Evolutionary conservation across 257 asterid genomes (phyloP).

Genomic region (Osmanthus fragrans): DNA sequence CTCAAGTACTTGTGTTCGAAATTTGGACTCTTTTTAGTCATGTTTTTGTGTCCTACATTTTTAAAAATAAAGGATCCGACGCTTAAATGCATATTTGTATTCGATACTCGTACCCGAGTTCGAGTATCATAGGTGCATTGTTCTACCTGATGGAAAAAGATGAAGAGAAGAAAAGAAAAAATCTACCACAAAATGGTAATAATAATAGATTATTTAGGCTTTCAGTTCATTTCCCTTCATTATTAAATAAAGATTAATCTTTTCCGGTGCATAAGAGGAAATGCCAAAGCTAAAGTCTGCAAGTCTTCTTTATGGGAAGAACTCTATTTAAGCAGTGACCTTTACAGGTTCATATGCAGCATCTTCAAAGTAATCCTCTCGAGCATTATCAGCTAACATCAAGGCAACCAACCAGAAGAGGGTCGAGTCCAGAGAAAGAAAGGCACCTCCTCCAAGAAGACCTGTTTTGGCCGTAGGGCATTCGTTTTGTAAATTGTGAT

Average conservation of each 20-base stretch:
- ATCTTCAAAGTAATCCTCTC: conserved; percentile 46
- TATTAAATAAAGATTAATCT: too few relatives aligned
- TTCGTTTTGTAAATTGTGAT: conserved; percentile 37
- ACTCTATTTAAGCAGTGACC: not conserved
- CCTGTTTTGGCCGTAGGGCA: conserved; percentile 60
- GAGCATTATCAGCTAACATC: conserved; percentile 49
- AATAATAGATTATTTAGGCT: not conserved
- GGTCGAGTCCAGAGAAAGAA: conserved; percentile 38
- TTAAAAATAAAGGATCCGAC: too few relatives aligned
- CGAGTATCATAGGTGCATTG: too few relatives aligned
- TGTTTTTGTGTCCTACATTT: too few relatives aligned
- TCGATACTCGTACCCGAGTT: too few relatives aligned
- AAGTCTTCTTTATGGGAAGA: not conserved
- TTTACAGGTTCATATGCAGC: not conserved
- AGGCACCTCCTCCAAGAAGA: conserved; percentile 58
- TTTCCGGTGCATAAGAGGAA: not conserved
- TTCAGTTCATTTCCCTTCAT: not conserved
- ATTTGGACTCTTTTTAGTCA: too few relatives aligned
- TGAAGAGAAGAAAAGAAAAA: not conserved
- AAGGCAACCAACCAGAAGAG: conserved; percentile 49
- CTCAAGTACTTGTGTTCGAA: too few relatives aligned
- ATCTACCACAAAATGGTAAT: too few relatives aligned
- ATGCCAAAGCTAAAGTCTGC: not conserved
- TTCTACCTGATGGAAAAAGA: not conserved
- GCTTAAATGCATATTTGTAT: too few relatives aligned